These are phyloP conservation scores for Hibiscus syriacus DNA, from an alignment of 345 rosid genomes.

Conservation along the genomic window DNA sequence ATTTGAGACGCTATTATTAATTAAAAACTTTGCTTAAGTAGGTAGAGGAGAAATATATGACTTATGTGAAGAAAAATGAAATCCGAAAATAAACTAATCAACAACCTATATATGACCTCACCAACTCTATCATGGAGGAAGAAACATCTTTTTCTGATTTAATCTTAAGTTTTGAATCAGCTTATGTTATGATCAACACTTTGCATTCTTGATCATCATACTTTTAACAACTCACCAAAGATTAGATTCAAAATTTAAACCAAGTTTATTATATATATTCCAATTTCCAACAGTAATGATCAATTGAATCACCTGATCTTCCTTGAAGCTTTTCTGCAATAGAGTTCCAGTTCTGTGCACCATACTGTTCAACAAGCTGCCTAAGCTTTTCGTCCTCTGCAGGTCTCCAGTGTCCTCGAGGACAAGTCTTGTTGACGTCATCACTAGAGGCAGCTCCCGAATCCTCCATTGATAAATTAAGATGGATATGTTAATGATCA, in stretches of 20 bases:
- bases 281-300: background rate
- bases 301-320: slow-evolving; percentile 46
- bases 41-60: background rate
- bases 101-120: background rate
- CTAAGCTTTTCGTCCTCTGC: slow-evolving; percentile 65
- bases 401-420: slow-evolving; percentile 74
- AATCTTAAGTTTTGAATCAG: background rate
- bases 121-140: background rate
- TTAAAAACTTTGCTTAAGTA: background rate
- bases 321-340: slow-evolving; percentile 64
- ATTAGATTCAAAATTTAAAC: background rate
- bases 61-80: background rate
- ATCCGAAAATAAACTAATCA: background rate
- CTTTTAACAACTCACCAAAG: background rate
- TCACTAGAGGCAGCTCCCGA: slow-evolving; percentile 29
- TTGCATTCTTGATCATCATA: no score
- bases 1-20: no score
- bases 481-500: background rate
- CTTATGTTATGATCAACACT: no score
- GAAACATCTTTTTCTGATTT: background rate
- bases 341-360: slow-evolving; percentile 69
- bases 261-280: no score
- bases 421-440: slow-evolving; percentile 28
- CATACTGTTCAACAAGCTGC: slow-evolving; percentile 49
- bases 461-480: slow-evolving; percentile 23